A percentile compares a stretch with the other conserved stretches of the same genome.
phyloP scores from a whole-genome alignment of 371 early-diverging fungal species.

The Furculomyces boomerangus region DNA sequence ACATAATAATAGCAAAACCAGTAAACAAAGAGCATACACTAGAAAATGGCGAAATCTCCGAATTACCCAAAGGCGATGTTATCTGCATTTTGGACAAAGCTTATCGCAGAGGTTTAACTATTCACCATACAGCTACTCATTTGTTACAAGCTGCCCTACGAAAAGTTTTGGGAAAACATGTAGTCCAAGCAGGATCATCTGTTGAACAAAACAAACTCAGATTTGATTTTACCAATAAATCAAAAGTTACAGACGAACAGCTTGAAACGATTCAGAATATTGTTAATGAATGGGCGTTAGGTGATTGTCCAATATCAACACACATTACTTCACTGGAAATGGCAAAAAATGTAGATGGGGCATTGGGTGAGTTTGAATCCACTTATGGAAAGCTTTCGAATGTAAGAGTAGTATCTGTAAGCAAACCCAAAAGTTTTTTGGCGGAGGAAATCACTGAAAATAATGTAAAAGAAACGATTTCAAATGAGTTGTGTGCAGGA shows the following conservation, averaged over 20 bases:
- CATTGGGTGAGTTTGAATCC: slow-evolving; percentile 14
- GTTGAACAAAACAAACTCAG: slow-evolving; percentile 42
- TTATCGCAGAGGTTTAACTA: slow-evolving; percentile 36
- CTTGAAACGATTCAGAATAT: slow-evolving; percentile 31
- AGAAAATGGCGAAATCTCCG: background rate
- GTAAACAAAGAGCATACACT: slow-evolving; percentile 1
- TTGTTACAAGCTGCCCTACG: slow-evolving; percentile 48
- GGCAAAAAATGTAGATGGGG: slow-evolving; percentile 31
- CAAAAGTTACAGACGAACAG: slow-evolving; percentile 29
- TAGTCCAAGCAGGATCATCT: slow-evolving; percentile 53
- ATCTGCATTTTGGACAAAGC: slow-evolving; percentile 29
- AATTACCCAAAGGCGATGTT: slow-evolving; percentile 21
- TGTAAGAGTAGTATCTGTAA: background rate
- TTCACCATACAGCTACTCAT: slow-evolving; percentile 69
- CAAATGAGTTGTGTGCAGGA: slow-evolving; percentile 56
- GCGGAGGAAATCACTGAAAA: background rate
- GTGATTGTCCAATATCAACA: slow-evolving; percentile 22
- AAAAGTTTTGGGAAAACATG: slow-evolving; percentile 30
- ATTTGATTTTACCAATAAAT: slow-evolving; percentile 54
- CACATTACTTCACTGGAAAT: slow-evolving; percentile 33
- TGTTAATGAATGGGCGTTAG: slow-evolving; percentile 35
- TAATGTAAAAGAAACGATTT: slow-evolving; percentile 26
- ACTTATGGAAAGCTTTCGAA: background rate
- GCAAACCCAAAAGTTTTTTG: background rate
- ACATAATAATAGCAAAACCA: background rate